phyloP scores from a whole-genome alignment of 2,329 filamentous ascomycete genomes.

The Dactylellina drechsleri region DNA sequence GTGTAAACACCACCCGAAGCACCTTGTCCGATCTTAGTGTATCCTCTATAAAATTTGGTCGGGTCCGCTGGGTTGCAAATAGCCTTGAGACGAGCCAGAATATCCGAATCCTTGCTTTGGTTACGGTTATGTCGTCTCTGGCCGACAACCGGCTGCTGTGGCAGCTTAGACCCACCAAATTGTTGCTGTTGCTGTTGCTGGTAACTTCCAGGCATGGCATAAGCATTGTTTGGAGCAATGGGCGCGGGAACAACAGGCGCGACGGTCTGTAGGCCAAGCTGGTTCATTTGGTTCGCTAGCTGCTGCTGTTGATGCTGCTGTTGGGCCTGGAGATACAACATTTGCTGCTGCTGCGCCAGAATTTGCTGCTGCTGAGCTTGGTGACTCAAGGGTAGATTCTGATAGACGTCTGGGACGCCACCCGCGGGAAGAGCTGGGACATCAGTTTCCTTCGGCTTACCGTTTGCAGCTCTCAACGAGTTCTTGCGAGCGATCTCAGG shows the following conservation, averaged over 20 bases:
- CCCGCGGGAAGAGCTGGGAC: conserved; percentile 37
- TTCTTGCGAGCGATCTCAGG: conserved; percentile 49
- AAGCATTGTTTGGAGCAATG: conserved; percentile 25
- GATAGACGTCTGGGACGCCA: conserved; percentile 26
- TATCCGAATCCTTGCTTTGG: conserved; percentile 81
- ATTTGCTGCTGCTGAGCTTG: conserved; percentile 54
- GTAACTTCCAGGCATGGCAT: conserved; percentile 60
- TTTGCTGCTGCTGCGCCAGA: conserved; percentile 63
- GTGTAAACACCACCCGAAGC: conserved; percentile 96
- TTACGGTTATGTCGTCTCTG: conserved; percentile 79
- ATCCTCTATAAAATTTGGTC: conserved; percentile 82
- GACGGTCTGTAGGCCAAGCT: conserved; percentile 61
- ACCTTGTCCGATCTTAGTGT: conserved; percentile 96
- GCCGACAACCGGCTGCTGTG: conserved; percentile 65
- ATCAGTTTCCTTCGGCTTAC: conserved; percentile 42
- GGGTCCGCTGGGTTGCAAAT: conserved; percentile 94
- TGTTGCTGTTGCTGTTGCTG: conserved; percentile 61
- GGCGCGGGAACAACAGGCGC: conserved; percentile 26
- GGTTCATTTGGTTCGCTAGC: conserved; percentile 59
- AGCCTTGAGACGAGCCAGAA: conserved; percentile 81
- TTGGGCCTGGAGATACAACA: conserved; percentile 60
- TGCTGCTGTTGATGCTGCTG: conserved; percentile 61
- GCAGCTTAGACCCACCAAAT: conserved; percentile 59
- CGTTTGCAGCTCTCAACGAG: conserved; percentile 55
- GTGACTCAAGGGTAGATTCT: conserved; percentile 26